Evolutionary conservation across 2,329 filamentous ascomycete genomes (phyloP), one percentile per base, ranked within the genome.

Genomic region (Hymenoscyphus occultus): DNA sequence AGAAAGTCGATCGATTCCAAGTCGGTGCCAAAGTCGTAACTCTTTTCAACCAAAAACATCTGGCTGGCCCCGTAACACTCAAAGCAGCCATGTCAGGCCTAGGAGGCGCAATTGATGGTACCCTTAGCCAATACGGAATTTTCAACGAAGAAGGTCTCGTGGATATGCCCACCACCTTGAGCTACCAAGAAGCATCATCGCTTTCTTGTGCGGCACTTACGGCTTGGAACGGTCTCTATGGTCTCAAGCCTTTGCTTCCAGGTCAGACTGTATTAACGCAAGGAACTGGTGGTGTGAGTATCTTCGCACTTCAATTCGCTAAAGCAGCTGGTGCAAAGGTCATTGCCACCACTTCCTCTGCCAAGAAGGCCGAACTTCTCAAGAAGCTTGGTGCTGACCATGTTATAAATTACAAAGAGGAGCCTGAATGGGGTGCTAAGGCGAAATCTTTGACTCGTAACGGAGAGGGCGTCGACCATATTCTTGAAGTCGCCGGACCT

Each of bases 101-200:
- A 1, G 87, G 87, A 57, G 86, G 85, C 58, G 78, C 77, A 2
- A 61, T 86, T 1, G 71, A 78, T 2, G 82, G 82, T 14, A 79
- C 80, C 0, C 83, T 84, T n/a, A 77, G 78, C 5, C 77, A 81
- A 63, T 80, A 82, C 64, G 79, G 81, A 14, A 76, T 79, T 28
- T 84, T 84, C 69, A 78, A 79, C 5, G 80, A 80, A 73, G 76
- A 90, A 57, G 87, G 86, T 0, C 81, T 91, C 2, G 86, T 91
- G 9, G 73, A 76, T 48, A 81, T 84, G 71, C 89, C 89, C 0
- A 70, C 73, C 3, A 80, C 79, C 16, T 73, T 86, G 4, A 79
- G 70, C 62, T 80, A 77, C 54, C 65, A 77, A 0, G 82, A 86
- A 66, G 81, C 78, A 1, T 77, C 80, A 32, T 85, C 82, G 0